Conservation (phyloP, 2,329 filamentous ascomycete species). For the Ustilaginoidea virens region DNA sequence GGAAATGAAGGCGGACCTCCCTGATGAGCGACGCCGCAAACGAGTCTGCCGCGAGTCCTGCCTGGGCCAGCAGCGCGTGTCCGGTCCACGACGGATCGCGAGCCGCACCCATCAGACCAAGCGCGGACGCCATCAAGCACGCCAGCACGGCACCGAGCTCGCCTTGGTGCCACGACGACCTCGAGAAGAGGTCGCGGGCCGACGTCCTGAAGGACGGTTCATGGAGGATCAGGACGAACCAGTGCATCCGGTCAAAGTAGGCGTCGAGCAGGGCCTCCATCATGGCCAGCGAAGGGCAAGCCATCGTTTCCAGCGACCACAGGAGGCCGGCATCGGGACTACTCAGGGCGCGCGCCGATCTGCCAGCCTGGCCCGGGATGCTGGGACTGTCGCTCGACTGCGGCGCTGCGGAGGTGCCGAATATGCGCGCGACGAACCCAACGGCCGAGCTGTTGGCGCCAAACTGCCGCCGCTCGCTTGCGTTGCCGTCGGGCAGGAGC, state of each 20-base stretch:
- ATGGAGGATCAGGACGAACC: constrained; percentile 9
- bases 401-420: constrained; percentile 2
- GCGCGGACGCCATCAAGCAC: constrained; percentile 5
- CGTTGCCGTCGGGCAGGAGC: background rate
- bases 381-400: constrained; percentile 1
- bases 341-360: background rate
- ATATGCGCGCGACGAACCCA: constrained; percentile 2
- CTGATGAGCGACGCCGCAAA: constrained; percentile 1
- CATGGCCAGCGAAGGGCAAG: background rate
- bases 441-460: constrained; percentile 4
- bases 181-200: constrained; percentile 1
- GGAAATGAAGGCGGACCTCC: constrained; percentile 2
- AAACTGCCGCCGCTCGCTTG: constrained; percentile 1
- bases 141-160: constrained; percentile 6
- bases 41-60: background rate
- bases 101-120: constrained; percentile 7
- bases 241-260: constrained; percentile 10
- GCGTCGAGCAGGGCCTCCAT: constrained; percentile 4
- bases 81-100: constrained; percentile 8
- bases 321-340: background rate
- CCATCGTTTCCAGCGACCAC: constrained; percentile 3
- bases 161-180: constrained; percentile 6
- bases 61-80: constrained; percentile 4
- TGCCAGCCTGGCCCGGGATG: constrained; percentile 2
- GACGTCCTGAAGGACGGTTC: constrained; percentile 7